Conservation (phyloP, 495 filamentous ascomycete species). For the Daldinia concentrica region DNA sequence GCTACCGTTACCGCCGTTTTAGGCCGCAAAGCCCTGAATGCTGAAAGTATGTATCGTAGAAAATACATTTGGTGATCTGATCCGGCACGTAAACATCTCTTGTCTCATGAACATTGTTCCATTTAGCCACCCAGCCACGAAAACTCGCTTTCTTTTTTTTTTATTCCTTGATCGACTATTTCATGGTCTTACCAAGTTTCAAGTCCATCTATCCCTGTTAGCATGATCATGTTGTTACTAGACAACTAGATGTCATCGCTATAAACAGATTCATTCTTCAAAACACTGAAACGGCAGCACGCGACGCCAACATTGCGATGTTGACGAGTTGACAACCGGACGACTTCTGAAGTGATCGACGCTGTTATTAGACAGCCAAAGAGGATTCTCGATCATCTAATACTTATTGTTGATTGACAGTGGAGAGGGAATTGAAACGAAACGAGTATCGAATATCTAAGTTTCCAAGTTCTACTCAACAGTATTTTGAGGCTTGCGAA, state of each 20-base stretch:
- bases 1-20: conserved; percentile 2
- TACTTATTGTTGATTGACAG: conserved; percentile 5
- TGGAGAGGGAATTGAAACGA: conserved; percentile 13
- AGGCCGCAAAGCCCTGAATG: conserved; percentile 7
- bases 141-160: conserved; percentile 7
- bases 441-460: neutral
- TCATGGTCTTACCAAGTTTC: neutral
- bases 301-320: conserved; percentile 33
- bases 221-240: conserved; percentile 46
- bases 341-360: conserved; percentile 10
- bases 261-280: conserved; percentile 1
- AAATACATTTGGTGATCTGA: conserved; percentile 21
- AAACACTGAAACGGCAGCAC: conserved; percentile 22
- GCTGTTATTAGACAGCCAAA: conserved; percentile 43
- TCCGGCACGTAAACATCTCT: conserved; percentile 1
- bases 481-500: conserved; percentile 12
- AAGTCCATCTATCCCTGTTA: neutral
- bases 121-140: conserved; percentile 2
- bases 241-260: conserved; percentile 35
- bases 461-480: neutral
- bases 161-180: conserved; percentile 2
- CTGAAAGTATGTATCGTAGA: conserved; percentile 21
- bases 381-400: conserved; percentile 16
- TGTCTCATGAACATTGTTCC: conserved; percentile 29
- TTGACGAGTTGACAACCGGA: conserved; percentile 15